phyloP scores from a whole-genome alignment of 768 basidiomycete species.

The Lactarius hatsudake region DNA sequence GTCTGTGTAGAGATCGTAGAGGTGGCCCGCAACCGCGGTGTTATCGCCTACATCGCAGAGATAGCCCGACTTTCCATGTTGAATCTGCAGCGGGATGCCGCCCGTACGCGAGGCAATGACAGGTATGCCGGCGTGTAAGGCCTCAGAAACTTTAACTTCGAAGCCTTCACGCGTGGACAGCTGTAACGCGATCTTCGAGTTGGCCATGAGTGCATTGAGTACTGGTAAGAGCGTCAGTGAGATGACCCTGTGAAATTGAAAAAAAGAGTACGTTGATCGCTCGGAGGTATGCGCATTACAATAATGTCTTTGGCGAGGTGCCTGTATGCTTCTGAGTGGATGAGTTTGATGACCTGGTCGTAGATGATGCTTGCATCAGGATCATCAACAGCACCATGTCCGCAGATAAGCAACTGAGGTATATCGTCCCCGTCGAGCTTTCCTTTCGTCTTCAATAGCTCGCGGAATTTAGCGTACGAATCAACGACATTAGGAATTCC shows the following conservation, averaged over 20 bases:
- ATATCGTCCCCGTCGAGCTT: conserved; percentile 48
- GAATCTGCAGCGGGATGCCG: conserved; percentile 91
- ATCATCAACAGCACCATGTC: conserved; percentile 93
- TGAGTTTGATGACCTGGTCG: conserved; percentile 66
- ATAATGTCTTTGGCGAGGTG: conserved; percentile 42
- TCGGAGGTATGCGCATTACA: conserved; percentile 68
- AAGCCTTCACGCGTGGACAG: conserved; percentile 94
- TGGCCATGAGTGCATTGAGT: conserved; percentile 85
- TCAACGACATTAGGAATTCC: conserved; percentile 85
- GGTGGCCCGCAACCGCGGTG: conserved; percentile 66
- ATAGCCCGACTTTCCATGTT: conserved; percentile 85
- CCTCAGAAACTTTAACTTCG: conserved; percentile 96
- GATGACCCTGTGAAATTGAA: neutral
- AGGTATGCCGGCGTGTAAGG: conserved; percentile 87
- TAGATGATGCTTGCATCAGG: conserved; percentile 93
- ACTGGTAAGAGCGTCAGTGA: conserved; percentile 41
- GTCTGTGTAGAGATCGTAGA: conserved; percentile 77
- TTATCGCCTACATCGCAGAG: conserved; percentile 78
- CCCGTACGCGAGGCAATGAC: conserved; percentile 83
- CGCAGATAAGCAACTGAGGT: conserved; percentile 80
- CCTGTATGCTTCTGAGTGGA: conserved; percentile 37
- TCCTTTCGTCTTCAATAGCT: conserved; percentile 47
- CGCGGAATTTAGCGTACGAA: conserved; percentile 82
- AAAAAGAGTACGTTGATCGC: conserved; percentile 66
- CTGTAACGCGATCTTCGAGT: conserved; percentile 86